Base-by-base conservation (phyloP, 371 early-diverging fungal genomes). In the Rhizopus stolonifer region DNA sequence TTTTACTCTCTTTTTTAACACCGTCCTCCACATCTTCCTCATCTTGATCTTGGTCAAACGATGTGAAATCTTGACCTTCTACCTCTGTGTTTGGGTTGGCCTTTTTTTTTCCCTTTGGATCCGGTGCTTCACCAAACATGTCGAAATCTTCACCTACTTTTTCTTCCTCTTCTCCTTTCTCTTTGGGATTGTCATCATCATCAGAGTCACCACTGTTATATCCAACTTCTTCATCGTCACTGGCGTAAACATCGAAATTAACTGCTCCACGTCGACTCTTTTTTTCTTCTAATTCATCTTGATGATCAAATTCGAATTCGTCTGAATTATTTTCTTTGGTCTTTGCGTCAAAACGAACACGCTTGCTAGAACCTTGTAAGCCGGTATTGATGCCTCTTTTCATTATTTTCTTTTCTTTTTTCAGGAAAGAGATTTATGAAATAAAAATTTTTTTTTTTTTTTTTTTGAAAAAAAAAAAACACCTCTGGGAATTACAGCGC, bases 121-220 rank as follows among this genome's bases (percentile, higher is more conserved):
- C 58, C 1, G 50, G 52, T 22, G 68, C 74, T 1, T 53, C 70
- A 15, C 72, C 78, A 77, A 87, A 87, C 84, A 87, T 87, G 54
- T 86, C 84, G 38, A 81, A 73, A 38, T 77, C 79, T 15, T 75
- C 83, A 15, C 49, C 19, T 26, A 65, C 50, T 26, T 64, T 23
- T 29, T 58, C 19, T 36, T 56, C 66, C 34, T 49, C 33, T 31
- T 58, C 54, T 13, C 47, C 32, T 46, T 65, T 52, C 10, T 48
- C 63, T 19, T 54, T 59, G 42, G 64, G 56, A 33, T 67, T 56
- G 13, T 49, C 62, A 13, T 74, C 74, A 7, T 75, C 79, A 7
- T 68, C 75, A 7, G 67, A 77, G 13, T 67, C 72, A 10, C 62
- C 70, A 19, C 74, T 77, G 23, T 66, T 73, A 25, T 78, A 74